Conservation (phyloP, 139 green algal genomes). For the Klebsormidium nitens region DNA sequence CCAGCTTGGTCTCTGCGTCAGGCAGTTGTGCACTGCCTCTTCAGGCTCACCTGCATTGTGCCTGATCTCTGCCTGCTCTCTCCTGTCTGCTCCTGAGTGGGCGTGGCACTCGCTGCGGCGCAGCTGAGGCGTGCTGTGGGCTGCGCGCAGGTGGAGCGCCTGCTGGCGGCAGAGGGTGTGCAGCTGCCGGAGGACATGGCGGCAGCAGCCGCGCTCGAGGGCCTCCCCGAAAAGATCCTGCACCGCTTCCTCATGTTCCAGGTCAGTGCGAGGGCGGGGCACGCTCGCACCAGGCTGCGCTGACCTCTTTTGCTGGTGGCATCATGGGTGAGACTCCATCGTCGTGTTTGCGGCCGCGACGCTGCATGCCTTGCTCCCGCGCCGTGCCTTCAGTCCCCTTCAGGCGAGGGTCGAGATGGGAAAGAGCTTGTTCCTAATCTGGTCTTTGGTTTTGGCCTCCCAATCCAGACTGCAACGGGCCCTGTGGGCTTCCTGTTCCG, state of each 20-base stretch:
- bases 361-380: background rate
- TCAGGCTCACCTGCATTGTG: too few relatives aligned
- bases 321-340: background rate
- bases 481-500: conserved; percentile 9
- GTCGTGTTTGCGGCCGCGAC: background rate
- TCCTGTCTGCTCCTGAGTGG: too few relatives aligned
- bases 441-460: background rate
- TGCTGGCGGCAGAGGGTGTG: too few relatives aligned
- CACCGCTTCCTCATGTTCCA: background rate
- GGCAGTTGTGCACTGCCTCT: too few relatives aligned
- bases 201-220: background rate
- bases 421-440: background rate
- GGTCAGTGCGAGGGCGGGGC: background rate
- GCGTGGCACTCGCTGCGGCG: too few relatives aligned
- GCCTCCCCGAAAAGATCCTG: background rate
- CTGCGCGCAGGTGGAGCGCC: too few relatives aligned
- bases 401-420: too few relatives aligned
- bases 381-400: too few relatives aligned
- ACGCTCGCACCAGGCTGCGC: background rate
- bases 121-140: too few relatives aligned
- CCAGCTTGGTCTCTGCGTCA: too few relatives aligned
- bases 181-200: conserved; percentile 4
- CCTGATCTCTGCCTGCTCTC: too few relatives aligned
- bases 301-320: background rate
- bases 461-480: background rate